Evolutionary conservation across 306 rosid species (phyloP), one percentile per base, ranked within the genome.

Genomic region (Canavalia ensiformis): DNA sequence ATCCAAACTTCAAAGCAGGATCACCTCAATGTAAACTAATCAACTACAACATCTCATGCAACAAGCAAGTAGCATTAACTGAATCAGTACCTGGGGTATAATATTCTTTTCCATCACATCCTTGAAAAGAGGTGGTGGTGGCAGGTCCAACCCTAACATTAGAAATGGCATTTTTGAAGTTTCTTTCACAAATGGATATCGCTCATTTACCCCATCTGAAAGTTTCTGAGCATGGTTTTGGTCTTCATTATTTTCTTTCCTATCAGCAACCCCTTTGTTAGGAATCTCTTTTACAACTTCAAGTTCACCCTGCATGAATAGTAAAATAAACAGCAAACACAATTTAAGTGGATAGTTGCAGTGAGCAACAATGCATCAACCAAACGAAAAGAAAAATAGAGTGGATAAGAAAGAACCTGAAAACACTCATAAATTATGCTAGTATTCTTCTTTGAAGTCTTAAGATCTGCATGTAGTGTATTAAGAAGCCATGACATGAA

Each of bases 51-150:
- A 80, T 51, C 39, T 81, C 68, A 63, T 68, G 56, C 54, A 87
- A 30, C 35, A 45, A 60, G 74, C 30, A 69, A 37, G 31, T 57
- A 74, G 65, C 7, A 69, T 28, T 57, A 25, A 58, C 56, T 55
- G 80, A 55, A 54, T 54, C 18, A 37, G 69, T 82, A 95, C 99
- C 99, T 95, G 98, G 25, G 99, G 99, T 87, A 95, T 95, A 68
- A 93, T 95, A 81, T 95, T 95, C 87, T 95, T 95, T 92, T 95
- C 99, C 99, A 93, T 93, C 70, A 93, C 97, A 85, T 95, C 99
- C 88, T 89, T 91, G 87, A 95, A 95, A 79, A 95, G 97, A 34
- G 99, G 99, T 9, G 99, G 98, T 0, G 99, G 99, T 12, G 99
- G 99, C 87, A 95, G 86, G 88, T 95, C 99, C 90, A 95, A 79